Conservation (phyloP, 176 grass and related monocot species). For the Microstegium vimineum region DNA sequence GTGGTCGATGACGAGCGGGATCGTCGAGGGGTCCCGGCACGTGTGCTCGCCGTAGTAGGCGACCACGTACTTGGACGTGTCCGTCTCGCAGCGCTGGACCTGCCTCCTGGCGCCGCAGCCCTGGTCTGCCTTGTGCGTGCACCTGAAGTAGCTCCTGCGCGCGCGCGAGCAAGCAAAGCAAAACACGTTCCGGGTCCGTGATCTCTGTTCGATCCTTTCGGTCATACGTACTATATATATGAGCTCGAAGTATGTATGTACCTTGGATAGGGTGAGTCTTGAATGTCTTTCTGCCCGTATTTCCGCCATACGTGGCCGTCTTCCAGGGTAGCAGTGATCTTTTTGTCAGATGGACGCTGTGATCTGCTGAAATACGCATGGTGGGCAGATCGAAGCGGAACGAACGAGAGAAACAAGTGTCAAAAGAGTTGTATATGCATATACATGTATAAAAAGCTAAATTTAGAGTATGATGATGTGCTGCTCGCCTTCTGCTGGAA, state of each 20-base stretch:
- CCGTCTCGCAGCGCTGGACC: conserved; percentile 40
- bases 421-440: background rate
- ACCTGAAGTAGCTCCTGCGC: conserved; percentile 88
- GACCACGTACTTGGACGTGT: conserved; percentile 41
- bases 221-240: no score
- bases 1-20: conserved; percentile 37
- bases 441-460: background rate
- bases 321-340: conserved; percentile 18
- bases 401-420: background rate
- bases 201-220: background rate
- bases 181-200: background rate
- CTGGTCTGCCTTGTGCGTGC: conserved; percentile 60
- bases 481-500: conserved; percentile 43
- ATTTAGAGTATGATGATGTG: no score
- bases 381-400: background rate
- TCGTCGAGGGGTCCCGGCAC: conserved; percentile 38
- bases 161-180: background rate
- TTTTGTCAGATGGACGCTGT: conserved; percentile 6
- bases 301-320: conserved; percentile 79
- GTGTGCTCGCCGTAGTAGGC: conserved; percentile 75
- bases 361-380: conserved; percentile 27
- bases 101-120: conserved; percentile 58
- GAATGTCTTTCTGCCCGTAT: conserved; percentile 83
- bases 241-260: background rate
- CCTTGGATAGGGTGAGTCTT: conserved; percentile 41